phyloP scores from a whole-genome alignment of 345 rosid genomes.

The Erysimum cheiranthoides region DNA sequence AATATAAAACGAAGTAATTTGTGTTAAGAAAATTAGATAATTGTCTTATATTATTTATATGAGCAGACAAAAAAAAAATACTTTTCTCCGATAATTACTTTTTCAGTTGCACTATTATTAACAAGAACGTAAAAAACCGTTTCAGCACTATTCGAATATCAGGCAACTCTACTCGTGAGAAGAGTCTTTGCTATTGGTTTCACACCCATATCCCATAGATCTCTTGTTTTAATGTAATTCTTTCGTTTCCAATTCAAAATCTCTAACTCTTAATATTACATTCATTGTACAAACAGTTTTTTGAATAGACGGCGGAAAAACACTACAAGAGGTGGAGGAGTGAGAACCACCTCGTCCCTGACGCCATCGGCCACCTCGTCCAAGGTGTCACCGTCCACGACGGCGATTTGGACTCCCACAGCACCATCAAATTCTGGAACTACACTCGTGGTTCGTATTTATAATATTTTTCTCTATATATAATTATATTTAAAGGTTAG shows the following conservation, averaged over 20 bases:
- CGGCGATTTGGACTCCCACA: background rate
- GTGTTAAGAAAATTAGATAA: background rate
- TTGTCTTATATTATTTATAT: too few relatives aligned
- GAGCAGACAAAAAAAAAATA: background rate
- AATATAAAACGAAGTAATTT: background rate
- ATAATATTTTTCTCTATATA: background rate
- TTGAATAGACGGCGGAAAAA: background rate
- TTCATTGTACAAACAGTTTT: too few relatives aligned
- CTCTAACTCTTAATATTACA: too few relatives aligned
- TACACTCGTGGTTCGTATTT: background rate
- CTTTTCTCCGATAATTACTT: too few relatives aligned
- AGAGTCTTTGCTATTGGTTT: too few relatives aligned
- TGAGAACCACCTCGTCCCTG: background rate
- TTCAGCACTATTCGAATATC: too few relatives aligned
- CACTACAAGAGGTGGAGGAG: constrained; percentile 1
- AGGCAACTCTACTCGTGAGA: too few relatives aligned
- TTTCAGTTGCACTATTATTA: too few relatives aligned
- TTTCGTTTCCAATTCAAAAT: too few relatives aligned
- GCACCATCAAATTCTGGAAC: background rate
- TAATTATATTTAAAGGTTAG: background rate
- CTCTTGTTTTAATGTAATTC: too few relatives aligned
- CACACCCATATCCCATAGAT: too few relatives aligned
- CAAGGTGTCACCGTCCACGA: background rate
- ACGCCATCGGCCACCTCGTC: background rate
- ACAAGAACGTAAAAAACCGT: too few relatives aligned